These are phyloP conservation scores for Elsinoe fawcettii DNA, from an alignment of 2,329 filamentous ascomycete genomes.

Conservation along the genomic window DNA sequence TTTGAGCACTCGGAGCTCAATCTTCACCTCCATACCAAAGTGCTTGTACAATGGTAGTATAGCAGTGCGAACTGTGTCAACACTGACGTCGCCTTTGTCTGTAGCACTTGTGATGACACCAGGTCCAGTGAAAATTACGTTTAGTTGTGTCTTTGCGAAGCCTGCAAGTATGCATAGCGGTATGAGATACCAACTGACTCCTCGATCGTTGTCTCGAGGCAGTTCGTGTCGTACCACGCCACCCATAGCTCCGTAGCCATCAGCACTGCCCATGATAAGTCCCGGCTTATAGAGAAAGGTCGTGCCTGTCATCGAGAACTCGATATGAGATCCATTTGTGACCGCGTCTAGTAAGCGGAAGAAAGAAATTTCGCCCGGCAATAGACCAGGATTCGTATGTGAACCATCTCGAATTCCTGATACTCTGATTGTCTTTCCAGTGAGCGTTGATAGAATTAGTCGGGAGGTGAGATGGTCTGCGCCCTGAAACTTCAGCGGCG, in stretches of 20 bases:
- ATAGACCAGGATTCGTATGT: conserved; percentile 77
- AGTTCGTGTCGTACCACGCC: conserved; percentile 77
- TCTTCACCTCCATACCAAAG: conserved; percentile 79
- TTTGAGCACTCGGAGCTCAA: conserved; percentile 75
- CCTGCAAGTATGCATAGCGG: conserved; percentile 84
- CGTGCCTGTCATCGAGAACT: conserved; percentile 94
- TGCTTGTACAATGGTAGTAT: conserved; percentile 82
- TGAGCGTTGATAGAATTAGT: conserved; percentile 82
- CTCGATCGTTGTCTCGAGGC: conserved; percentile 66
- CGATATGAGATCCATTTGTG: conserved; percentile 90
- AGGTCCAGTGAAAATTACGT: conserved; percentile 79
- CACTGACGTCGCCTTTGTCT: conserved; percentile 74
- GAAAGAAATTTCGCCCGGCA: conserved; percentile 89
- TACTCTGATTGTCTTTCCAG: conserved; percentile 81
- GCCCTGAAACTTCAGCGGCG: conserved; percentile 56
- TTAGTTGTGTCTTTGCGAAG: conserved; percentile 85
- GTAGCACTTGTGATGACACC: conserved; percentile 89
- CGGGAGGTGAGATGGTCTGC: conserved; percentile 77
- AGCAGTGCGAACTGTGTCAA: conserved; percentile 88
- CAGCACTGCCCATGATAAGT: conserved; percentile 76
- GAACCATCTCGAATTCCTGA: conserved; percentile 87
- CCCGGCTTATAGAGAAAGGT: conserved; percentile 87
- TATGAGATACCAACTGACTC: conserved; percentile 85
- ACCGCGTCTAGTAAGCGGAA: conserved; percentile 87
- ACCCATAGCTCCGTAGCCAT: conserved; percentile 63